A percentile compares a stretch with the other conserved stretches of the same genome.
phyloP scores from a whole-genome alignment of 2,329 filamentous ascomycete genomes.

The Alternaria angustiovoidea region DNA sequence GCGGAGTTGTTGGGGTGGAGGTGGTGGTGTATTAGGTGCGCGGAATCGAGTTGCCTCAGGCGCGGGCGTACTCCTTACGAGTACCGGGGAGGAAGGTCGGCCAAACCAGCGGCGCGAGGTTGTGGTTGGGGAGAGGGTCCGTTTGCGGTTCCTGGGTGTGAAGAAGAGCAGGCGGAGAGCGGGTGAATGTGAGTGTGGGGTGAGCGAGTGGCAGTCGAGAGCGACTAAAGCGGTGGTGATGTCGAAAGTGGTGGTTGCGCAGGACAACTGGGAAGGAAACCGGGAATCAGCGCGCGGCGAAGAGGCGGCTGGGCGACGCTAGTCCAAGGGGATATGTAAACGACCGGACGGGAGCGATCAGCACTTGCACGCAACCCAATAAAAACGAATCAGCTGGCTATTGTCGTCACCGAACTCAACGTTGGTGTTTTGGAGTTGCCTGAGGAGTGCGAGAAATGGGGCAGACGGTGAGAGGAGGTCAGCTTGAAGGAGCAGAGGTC shows the following conservation, averaged over 20 bases:
- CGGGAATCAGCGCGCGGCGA: slow-evolving; percentile 38
- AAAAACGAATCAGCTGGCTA: slow-evolving; percentile 18
- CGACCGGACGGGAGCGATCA: slow-evolving; percentile 45
- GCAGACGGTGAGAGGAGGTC: slow-evolving; percentile 29
- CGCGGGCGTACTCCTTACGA: slow-evolving; percentile 38
- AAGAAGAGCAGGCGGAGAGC: slow-evolving; percentile 8
- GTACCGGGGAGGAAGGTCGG: slow-evolving; percentile 37
- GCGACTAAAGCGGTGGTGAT: slow-evolving; percentile 29
- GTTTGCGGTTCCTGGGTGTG: slow-evolving; percentile 9
- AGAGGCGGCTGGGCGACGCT: slow-evolving; percentile 34
- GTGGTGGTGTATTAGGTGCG: slow-evolving; percentile 16
- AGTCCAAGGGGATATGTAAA: slow-evolving; percentile 28
- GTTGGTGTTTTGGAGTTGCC: slow-evolving; percentile 30
- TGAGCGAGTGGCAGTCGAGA: slow-evolving; percentile 39
- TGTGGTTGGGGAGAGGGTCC: slow-evolving; percentile 16
- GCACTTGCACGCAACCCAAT: slow-evolving; percentile 33
- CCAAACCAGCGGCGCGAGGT: slow-evolving; percentile 47
- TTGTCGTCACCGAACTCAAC: slow-evolving; percentile 27
- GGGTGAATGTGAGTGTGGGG: slow-evolving; percentile 18
- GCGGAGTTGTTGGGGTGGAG: slow-evolving; percentile 12
- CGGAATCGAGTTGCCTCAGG: slow-evolving; percentile 23
- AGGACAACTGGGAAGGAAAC: slow-evolving; percentile 40
- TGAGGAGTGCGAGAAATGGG: slow-evolving; percentile 36
- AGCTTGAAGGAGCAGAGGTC: slow-evolving; percentile 29
- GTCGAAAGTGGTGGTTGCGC: slow-evolving; percentile 32